A percentile compares a stretch with the other conserved stretches of the same genome.
Evolutionary conservation across 768 basidiomycete genomes (phyloP).

Genomic region (Boletellus emodensis): DNA sequence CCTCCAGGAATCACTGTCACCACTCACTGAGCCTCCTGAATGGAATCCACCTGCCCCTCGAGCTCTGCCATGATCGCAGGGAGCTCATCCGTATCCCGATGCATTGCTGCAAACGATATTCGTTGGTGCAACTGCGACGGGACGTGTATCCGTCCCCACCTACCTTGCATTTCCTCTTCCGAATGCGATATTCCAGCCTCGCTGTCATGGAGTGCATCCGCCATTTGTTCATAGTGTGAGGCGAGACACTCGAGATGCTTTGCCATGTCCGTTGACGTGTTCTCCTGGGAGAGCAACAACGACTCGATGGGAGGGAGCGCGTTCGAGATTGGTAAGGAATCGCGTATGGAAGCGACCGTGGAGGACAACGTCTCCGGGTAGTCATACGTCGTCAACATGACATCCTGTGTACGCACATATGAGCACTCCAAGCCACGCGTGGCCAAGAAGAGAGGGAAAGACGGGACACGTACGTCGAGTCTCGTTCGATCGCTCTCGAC

Average conservation of each 20-base stretch:
- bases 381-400: conserved; percentile 57
- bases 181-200: conserved; percentile 65
- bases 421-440: background rate
- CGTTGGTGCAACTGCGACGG: background rate
- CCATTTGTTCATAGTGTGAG: conserved; percentile 77
- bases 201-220: conserved; percentile 56
- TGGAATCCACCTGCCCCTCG: conserved; percentile 51
- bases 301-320: conserved; percentile 42
- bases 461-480: conserved; percentile 54
- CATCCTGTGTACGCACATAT: conserved; percentile 40
- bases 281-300: conserved; percentile 47
- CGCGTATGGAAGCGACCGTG: conserved; percentile 54
- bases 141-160: background rate
- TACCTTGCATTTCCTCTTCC: conserved; percentile 70
- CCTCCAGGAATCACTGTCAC: background rate
- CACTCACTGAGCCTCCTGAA: conserved; percentile 57
- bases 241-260: conserved; percentile 65
- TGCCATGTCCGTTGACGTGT: conserved; percentile 64
- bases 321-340: conserved; percentile 42
- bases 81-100: conserved; percentile 75
- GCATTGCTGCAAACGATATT: conserved; percentile 53
- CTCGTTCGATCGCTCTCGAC: conserved; percentile 66
- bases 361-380: conserved; percentile 60
- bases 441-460: background rate
- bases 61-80: conserved; percentile 71